Evolutionary conservation across 306 rosid species (phyloP), one percentile per base, ranked within the genome.

Genomic region (Prunus mira): DNA sequence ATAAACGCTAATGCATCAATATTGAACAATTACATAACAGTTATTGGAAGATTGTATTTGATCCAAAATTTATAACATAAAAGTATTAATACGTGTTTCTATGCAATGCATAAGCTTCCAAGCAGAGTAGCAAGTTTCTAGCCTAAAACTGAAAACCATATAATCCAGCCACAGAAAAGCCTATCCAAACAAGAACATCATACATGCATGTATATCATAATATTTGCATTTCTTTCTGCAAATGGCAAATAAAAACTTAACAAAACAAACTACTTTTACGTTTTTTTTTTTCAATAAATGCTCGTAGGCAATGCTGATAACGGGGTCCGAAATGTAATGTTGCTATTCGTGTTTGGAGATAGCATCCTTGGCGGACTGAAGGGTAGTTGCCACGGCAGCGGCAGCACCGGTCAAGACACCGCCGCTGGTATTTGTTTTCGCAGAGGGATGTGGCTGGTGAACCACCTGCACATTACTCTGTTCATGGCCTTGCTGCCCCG

Each of bases 351-450:
- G 77, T 81, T 79, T 65, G 3, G 89, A 79, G 47, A 83, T 25
- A 65, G 91, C 89, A 25, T 89, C 93, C 82, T 82, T 86, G 65
- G 90, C 88, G 0, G 96, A 86, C 58, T 89, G 78, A 56, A 91
- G 77, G 57, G 97, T 76, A 70, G 84, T 54, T 2, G 80, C 80
- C 5, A 82, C 90, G 1, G 89, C 86, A 0, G 88, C 90, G 0
- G 90, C 93, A 2, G 95, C 89, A 17, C 71, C 57, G 1, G 89
- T 78, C 76, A 93, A 77, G 34, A 89, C 84, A 25, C 90, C 88
- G 13, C 90, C 91, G 41, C 85, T 81, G 24, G 88, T 84, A 17
- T 62, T 72, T 9, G 70, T 49, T 62, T 66, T 75, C 20, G 34
- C 50, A 0, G 88, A 58, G 3, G 82, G 70, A 78, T 84, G 88